Evolutionary conservation across 306 rosid species (phyloP), one percentile per base, ranked within the genome.

Genomic region (Pyrus betulifolia): DNA sequence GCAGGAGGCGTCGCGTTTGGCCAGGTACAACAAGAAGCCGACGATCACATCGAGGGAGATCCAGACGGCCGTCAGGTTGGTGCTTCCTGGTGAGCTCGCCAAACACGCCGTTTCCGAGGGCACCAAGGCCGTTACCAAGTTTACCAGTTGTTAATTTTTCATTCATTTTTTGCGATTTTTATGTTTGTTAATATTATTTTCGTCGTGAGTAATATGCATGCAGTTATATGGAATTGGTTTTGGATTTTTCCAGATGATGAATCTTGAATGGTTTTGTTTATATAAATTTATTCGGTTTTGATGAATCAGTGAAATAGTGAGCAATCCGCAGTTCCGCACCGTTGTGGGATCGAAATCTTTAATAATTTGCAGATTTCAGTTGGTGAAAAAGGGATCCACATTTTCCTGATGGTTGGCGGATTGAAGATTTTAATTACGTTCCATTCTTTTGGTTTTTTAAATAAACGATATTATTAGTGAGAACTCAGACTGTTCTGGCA

Each of bases 61-160:
- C 45, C 95, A 91, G 64, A 91, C 97, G 2, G 95, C 95, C 0
- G 93, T 91, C 11, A 80, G 97, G 19, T 59, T 91, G 72, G 97
- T 91, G 8, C 75, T 91, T 1, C 97, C 95, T 4, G 95, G 95
- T 27, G 97, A 89, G 52, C 76, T 91, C 35, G 95, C 97, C 19
- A 91, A 91, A 71, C 97, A 89, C 31, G 97, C 95, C 2, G 93
- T 89, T 0, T 91, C 97, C 0, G 97, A 91, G 54, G 97, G 97
- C 0, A 89, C 97, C 5, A 91, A 91, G 83, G 94, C 97, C 0
- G 94, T 89, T 5, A 88, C 97, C 57, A 89, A 89, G 49, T 91
- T 91, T 9, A 91, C 95, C 0, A 91, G 97, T 31, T 91, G 95
- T 75, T 91, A 57, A 72, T 42, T 70, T 67, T 31, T 15, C 23